A percentile compares a stretch with the other conserved stretches of the same genome.
Conservation (phyloP, 805 yeast genomes). For the Kuraishia capsulata region DNA sequence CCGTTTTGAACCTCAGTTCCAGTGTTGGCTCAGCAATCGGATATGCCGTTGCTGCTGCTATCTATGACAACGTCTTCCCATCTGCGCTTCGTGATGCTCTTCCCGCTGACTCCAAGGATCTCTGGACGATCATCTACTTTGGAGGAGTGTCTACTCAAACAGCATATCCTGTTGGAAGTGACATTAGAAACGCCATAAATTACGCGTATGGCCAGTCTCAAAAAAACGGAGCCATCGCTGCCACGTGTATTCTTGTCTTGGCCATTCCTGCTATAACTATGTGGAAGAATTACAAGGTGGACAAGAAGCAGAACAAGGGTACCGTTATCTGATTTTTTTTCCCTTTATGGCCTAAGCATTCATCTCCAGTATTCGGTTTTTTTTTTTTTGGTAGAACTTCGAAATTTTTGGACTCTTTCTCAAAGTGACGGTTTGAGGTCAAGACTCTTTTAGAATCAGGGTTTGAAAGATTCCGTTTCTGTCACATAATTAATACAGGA, state of each 20-base stretch:
- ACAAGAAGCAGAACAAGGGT: slow-evolving; percentile 13
- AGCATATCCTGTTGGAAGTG: slow-evolving; percentile 15
- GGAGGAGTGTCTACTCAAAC: slow-evolving; percentile 15
- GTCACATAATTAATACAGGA: too few species aligned
- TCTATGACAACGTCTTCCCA: slow-evolving; percentile 23
- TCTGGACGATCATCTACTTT: slow-evolving; percentile 8
- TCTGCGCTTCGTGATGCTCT: slow-evolving; percentile 13
- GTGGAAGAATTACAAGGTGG: slow-evolving; percentile 19
- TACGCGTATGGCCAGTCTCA: slow-evolving; percentile 18
- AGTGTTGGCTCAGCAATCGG: slow-evolving; percentile 31
- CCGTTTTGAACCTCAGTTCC: slow-evolving; percentile 24
- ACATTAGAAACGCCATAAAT: slow-evolving; percentile 15
- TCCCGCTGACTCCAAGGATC: slow-evolving; percentile 13
- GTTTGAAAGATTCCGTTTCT: too few species aligned
- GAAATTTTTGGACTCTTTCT: too few species aligned
- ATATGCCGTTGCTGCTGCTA: slow-evolving; percentile 28
- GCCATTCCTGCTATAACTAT: slow-evolving; percentile 14
- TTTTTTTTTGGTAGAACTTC: too few species aligned
- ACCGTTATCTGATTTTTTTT: slow-evolving; percentile 8
- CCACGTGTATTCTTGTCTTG: slow-evolving; percentile 14
- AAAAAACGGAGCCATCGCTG: slow-evolving; percentile 14
- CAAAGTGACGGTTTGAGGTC: too few species aligned
- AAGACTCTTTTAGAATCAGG: too few species aligned
- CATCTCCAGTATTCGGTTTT: too few species aligned
- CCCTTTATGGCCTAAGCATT: too few species aligned